Conservation (phyloP, 1,284 basidiomycete species). For the Ganoderma multipileum region DNA sequence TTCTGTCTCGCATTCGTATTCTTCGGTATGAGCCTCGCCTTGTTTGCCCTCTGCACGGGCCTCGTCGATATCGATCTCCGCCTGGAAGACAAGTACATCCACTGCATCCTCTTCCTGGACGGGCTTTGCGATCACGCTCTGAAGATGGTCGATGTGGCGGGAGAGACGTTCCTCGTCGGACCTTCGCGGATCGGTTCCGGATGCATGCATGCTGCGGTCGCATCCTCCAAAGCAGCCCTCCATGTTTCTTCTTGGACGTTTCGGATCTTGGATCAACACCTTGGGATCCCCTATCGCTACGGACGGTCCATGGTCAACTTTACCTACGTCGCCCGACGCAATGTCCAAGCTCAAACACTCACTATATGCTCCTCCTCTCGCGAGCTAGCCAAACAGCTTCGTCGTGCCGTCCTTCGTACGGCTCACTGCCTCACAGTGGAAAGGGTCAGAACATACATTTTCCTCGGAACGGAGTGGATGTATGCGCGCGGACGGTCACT, state of each 20-base stretch:
- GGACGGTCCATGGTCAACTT: neutral
- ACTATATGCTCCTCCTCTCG: neutral
- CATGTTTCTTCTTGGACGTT: neutral
- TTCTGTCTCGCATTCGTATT: neutral
- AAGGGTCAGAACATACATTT: neutral
- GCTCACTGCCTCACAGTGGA: neutral
- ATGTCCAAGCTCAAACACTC: neutral
- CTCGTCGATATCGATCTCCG: neutral
- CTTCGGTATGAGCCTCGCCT: neutral
- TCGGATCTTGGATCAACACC: neutral
- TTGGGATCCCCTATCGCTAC: neutral
- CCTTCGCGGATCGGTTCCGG: neutral
- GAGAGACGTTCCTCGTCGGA: neutral
- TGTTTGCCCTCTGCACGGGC: neutral
- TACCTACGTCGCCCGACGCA: neutral
- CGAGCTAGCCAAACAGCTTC: neutral
- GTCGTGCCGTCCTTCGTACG: neutral
- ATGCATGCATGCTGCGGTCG: neutral
- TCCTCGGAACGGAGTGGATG: neutral
- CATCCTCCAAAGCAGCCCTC: neutral
- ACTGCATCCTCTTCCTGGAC: neutral
- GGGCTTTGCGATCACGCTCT: neutral
- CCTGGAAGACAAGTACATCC: neutral
- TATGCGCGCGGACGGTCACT: neutral
- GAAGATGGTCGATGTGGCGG: neutral